Conservation (phyloP, 805 yeast genomes). For the Starmerella vitae region DNA sequence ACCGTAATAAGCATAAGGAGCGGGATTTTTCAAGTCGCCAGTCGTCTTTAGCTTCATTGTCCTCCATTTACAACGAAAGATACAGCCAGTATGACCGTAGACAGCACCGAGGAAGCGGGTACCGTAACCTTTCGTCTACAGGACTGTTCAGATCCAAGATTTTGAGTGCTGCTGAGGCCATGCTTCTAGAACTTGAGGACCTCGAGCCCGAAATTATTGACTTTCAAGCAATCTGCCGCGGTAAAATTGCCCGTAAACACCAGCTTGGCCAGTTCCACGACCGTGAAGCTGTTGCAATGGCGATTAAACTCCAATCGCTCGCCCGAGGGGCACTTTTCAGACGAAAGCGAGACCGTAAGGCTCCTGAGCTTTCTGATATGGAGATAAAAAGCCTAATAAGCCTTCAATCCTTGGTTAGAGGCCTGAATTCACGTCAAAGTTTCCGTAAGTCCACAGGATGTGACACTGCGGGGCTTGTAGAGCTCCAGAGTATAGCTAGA, state of each 20-base stretch:
- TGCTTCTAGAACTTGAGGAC: conserved; percentile 24
- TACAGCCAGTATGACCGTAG: conserved; percentile 6
- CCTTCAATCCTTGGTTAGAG: conserved; percentile 47
- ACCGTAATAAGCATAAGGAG: background rate
- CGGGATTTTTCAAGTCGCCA: background rate
- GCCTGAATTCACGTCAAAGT: conserved; percentile 31
- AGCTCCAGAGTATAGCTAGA: conserved; percentile 44
- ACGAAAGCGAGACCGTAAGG: conserved; percentile 1
- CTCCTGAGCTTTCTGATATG: background rate
- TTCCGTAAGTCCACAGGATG: conserved; percentile 5
- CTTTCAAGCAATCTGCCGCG: conserved; percentile 41
- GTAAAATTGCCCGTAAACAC: background rate
- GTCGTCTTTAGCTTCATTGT: background rate
- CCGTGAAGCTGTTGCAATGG: background rate
- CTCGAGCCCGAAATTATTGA: conserved; percentile 31
- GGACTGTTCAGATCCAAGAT: conserved; percentile 12
- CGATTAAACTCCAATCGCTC: conserved; percentile 14
- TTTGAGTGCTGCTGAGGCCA: conserved; percentile 24
- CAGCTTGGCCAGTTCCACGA: background rate
- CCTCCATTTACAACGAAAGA: conserved; percentile 4
- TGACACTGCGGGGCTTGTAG: conserved; percentile 4
- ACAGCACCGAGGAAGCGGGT: conserved; percentile 2
- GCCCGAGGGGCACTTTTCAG: conserved; percentile 21
- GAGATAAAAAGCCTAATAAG: conserved; percentile 24
- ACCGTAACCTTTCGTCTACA: conserved; percentile 13